phyloP scores from a whole-genome alignment of 2,329 filamentous ascomycete species.

The Rosellinia necatrix region DNA sequence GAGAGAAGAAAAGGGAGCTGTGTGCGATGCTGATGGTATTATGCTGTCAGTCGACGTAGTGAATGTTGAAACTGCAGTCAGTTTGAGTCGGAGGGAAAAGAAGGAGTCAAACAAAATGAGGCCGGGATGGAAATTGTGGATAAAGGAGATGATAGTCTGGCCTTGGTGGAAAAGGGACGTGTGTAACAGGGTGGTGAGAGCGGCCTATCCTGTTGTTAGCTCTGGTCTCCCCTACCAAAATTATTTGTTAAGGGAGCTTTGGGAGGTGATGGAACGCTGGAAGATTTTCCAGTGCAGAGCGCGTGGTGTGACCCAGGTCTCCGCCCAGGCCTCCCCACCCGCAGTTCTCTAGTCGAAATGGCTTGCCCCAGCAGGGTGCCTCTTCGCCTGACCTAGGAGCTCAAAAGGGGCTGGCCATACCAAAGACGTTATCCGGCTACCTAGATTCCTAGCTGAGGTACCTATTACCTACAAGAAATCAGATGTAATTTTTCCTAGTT shows the following conservation, averaged over 20 bases:
- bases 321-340: neutral
- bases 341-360: slow-evolving; percentile 6
- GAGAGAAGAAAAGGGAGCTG: slow-evolving; percentile 23
- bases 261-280: slow-evolving; percentile 20
- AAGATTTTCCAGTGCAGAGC: slow-evolving; percentile 9
- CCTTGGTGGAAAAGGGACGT: slow-evolving; percentile 22
- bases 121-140: slow-evolving; percentile 30
- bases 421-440: too few species aligned
- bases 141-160: slow-evolving; percentile 28
- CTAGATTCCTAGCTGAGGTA: too few species aligned
- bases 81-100: slow-evolving; percentile 25
- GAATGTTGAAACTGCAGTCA: slow-evolving; percentile 25
- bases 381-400: too few species aligned
- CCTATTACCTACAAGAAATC: too few species aligned
- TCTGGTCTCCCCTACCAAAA: slow-evolving; percentile 15
- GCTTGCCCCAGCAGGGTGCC: too few species aligned
- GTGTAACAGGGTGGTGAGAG: slow-evolving; percentile 27
- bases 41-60: slow-evolving; percentile 23
- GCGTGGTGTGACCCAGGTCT: slow-evolving; percentile 1
- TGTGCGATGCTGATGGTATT: slow-evolving; percentile 22
- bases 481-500: too few species aligned
- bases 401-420: slow-evolving; percentile 20
- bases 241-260: slow-evolving; percentile 22
- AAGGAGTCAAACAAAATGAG: slow-evolving; percentile 34
- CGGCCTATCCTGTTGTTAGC: slow-evolving; percentile 15